Base-by-base conservation (phyloP, 208 protist species). In the Herpetomonas samuelpessoai region DNA sequence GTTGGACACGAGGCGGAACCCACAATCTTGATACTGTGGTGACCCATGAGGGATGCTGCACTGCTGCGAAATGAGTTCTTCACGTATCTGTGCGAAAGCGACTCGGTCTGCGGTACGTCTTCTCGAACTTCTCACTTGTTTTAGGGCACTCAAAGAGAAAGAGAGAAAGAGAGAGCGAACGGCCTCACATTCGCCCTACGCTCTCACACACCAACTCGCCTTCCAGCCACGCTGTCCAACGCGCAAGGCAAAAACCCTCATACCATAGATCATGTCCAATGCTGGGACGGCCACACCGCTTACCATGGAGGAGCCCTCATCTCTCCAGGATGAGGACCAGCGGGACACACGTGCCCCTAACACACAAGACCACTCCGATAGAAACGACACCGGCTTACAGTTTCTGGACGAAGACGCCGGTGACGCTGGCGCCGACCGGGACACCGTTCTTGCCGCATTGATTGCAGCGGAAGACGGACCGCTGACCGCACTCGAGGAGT, bases 401-500 rank as follows among this genome's bases (percentile, higher is more conserved):
- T 16, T 49, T 4, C 25, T 35, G 0, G 30, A 21, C 3, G 2
- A n/a, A 3, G 28, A 61, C 26, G 39, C 16, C 57, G 27, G 14
- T 16, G 57, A 29, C 9, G 16, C 59, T 10, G 35, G 57, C 19
- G 45, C 55, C 3, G 65, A 25, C 18, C 26, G 22, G 4, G 48
- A 41, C 35, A 16, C 35, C 10, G 10, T 16, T 16, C 35, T 41
- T 41, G 10, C 35, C n/a, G n/a, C n/a, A n/a, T n/a, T n/a, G n/a
- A n/a, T n/a, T n/a, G n/a, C n/a, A n/a, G n/a, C 35, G 14, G 35
- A 41, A 14, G 35, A 41, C 35, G 9, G 6, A 3, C 44, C 16
- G 10, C 44, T 64, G 45, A 14, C 70, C 24, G 64, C 31, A 2
- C n/a, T 38, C 21, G 62, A 56, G 3, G 67, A 71, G 47, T 61